Conservation (phyloP, 306 rosid species). For the Carpinus fangiana region DNA sequence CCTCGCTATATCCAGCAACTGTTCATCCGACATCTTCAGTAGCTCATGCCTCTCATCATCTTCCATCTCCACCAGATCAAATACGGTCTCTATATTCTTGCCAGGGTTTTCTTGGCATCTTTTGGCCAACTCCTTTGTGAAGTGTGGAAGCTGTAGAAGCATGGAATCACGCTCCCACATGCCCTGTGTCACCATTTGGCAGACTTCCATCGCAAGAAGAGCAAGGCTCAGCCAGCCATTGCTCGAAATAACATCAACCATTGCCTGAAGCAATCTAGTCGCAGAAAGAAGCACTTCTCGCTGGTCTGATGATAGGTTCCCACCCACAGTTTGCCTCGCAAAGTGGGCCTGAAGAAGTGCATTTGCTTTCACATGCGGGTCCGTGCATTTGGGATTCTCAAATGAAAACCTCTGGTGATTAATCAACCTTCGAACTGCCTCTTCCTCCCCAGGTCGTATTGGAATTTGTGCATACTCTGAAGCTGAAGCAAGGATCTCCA, state of each 20-base stretch:
- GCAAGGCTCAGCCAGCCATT: conserved; percentile 88
- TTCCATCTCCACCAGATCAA: conserved; percentile 91
- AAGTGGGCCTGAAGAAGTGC: conserved; percentile 94
- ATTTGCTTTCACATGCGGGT: conserved; percentile 85
- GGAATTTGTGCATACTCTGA: conserved; percentile 88
- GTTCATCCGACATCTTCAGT: conserved; percentile 72
- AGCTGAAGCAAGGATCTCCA: conserved; percentile 82
- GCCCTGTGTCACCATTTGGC: conserved; percentile 97
- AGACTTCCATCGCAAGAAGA: conserved; percentile 88
- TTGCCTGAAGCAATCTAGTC: conserved; percentile 81
- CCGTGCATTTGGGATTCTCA: conserved; percentile 74
- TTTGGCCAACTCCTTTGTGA: conserved; percentile 85
- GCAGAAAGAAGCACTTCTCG: conserved; percentile 84
- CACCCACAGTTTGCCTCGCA: conserved; percentile 77
- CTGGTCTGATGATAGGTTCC: conserved; percentile 85
- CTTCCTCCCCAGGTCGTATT: conserved; percentile 92
- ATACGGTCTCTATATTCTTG: conserved; percentile 70
- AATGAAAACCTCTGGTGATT: conserved; percentile 91
- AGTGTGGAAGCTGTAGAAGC: conserved; percentile 91
- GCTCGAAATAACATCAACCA: conserved; percentile 92
- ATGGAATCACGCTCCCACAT: conserved; percentile 93
- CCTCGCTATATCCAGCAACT: conserved; percentile 71
- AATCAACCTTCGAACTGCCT: conserved; percentile 70
- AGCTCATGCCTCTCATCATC: conserved; percentile 77
- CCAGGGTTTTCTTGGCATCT: conserved; percentile 72